phyloP scores from a whole-genome alignment of 352 stramenopile genomes.

The Phytophthora pinifolia region DNA sequence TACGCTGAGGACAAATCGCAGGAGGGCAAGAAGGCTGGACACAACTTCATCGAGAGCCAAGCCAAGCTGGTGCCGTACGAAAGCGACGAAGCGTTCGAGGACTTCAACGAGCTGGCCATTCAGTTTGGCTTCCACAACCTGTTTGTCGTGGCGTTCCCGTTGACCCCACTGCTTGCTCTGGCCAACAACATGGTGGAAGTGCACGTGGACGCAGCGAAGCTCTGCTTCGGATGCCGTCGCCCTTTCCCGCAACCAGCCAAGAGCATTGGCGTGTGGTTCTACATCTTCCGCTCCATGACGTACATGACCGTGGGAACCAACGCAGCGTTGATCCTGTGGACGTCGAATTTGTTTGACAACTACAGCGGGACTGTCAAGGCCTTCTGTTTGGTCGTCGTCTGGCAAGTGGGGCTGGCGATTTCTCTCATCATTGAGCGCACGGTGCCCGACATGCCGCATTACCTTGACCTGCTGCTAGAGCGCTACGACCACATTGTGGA shows the following conservation, averaged over 20 bases:
- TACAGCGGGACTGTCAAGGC: conserved; percentile 44
- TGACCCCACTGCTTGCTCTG: conserved; percentile 88
- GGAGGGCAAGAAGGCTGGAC: conserved; percentile 29
- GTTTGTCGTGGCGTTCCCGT: conserved; percentile 91
- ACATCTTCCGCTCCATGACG: conserved; percentile 71
- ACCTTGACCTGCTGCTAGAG: conserved; percentile 47
- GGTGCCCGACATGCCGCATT: conserved; percentile 51
- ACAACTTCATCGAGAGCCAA: conserved; percentile 76
- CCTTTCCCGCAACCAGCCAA: conserved; percentile 71
- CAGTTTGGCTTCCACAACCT: conserved; percentile 95
- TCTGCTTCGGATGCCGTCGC: conserved; percentile 65
- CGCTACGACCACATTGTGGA: conserved; percentile 66
- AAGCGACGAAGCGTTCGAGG: conserved; percentile 71
- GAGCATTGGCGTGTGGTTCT: conserved; percentile 91
- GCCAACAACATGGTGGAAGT: conserved; percentile 90
- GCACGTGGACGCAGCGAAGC: conserved; percentile 73
- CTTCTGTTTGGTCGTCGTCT: conserved; percentile 60
- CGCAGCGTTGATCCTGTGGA: conserved; percentile 67
- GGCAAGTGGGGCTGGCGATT: conserved; percentile 57
- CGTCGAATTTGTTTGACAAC: conserved; percentile 52
- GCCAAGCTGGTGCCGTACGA: conserved; percentile 72
- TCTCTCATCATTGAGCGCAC: conserved; percentile 51
- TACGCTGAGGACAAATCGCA: conserved; percentile 28
- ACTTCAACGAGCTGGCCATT: conserved; percentile 89
- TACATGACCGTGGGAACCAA: conserved; percentile 74